These are phyloP conservation scores for Malassezia japonica DNA, from an alignment of 1,284 basidiomycete genomes.

Conservation along the genomic window DNA sequence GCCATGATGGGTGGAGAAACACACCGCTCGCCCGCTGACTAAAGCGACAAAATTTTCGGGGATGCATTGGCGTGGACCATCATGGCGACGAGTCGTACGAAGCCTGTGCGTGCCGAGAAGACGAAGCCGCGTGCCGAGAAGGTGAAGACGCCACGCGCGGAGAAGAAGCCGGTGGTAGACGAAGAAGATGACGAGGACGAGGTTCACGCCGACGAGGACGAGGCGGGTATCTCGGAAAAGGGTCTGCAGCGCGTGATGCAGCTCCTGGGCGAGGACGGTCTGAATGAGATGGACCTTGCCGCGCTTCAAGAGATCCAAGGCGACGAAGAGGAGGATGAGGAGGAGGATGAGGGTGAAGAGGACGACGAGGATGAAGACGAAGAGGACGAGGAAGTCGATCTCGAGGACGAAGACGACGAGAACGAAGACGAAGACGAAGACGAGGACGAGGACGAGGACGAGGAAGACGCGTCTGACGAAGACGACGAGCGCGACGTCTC, in stretches of 20 bases:
- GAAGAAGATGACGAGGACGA: slow-evolving; percentile 22
- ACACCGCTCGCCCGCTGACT: background rate
- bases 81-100: background rate
- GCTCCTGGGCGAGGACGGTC: slow-evolving; percentile 39
- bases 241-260: slow-evolving; percentile 40
- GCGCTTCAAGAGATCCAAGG: slow-evolving; percentile 24
- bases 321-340: slow-evolving; percentile 22
- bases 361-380: slow-evolving; percentile 23
- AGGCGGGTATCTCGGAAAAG: slow-evolving; percentile 33
- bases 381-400: slow-evolving; percentile 21
- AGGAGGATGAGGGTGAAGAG: slow-evolving; percentile 23
- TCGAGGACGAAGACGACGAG: slow-evolving; percentile 17
- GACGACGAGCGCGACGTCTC: too few relatives aligned
- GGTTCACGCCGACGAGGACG: slow-evolving; percentile 33
- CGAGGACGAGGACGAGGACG: slow-evolving; percentile 23
- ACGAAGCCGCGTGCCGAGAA: slow-evolving; percentile 14
- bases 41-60: slow-evolving; percentile 4
- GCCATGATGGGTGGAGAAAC: background rate
- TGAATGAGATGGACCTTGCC: slow-evolving; percentile 37
- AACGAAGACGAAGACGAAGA: slow-evolving; percentile 17
- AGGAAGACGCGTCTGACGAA: too few relatives aligned
- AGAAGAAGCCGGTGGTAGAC: slow-evolving; percentile 3
- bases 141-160: slow-evolving; percentile 18
- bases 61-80: background rate
- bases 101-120: background rate